Conservation (phyloP, 768 basidiomycete genomes). For the Gymnopilus dilepis region DNA sequence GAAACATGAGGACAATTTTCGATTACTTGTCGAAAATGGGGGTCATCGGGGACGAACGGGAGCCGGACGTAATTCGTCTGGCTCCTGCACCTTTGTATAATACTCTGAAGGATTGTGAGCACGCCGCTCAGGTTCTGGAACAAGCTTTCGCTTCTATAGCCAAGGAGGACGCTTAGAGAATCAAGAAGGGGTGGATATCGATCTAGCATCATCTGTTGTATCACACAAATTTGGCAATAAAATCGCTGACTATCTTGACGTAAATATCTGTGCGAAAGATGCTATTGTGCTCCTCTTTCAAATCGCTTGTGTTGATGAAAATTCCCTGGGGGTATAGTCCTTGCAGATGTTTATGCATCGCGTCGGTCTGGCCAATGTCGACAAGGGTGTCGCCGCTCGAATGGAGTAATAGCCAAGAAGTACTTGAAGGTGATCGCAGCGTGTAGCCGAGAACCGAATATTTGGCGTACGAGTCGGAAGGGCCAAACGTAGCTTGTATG, state of each 20-base stretch:
- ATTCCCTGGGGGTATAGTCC: constrained; percentile 34
- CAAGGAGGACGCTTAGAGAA: background rate
- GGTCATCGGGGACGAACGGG: constrained; percentile 90
- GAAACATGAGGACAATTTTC: constrained; percentile 75
- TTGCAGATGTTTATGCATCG: constrained; percentile 61
- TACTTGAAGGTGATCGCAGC: constrained; percentile 37
- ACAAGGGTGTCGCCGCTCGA: constrained; percentile 75
- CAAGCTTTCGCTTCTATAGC: constrained; percentile 48
- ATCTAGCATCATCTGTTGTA: background rate
- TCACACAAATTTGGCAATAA: constrained; percentile 35
- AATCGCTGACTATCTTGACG: constrained; percentile 48
- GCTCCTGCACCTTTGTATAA: constrained; percentile 90
- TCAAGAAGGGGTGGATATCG: background rate
- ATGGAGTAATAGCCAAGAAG: constrained; percentile 77
- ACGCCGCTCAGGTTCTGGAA: constrained; percentile 69
- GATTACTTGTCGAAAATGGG: constrained; percentile 66
- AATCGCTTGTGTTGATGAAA: constrained; percentile 39
- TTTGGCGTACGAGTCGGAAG: constrained; percentile 48
- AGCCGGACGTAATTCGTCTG: constrained; percentile 91
- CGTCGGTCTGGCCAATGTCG: constrained; percentile 62
- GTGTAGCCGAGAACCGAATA: constrained; percentile 51
- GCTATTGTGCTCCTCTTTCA: constrained; percentile 60
- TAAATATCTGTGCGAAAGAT: constrained; percentile 51
- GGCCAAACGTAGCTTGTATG: constrained; percentile 67
- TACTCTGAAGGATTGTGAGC: constrained; percentile 75